These are phyloP conservation scores for Hypsizygus marmoreus DNA, from an alignment of 768 basidiomycete species.

Conservation along the genomic window DNA sequence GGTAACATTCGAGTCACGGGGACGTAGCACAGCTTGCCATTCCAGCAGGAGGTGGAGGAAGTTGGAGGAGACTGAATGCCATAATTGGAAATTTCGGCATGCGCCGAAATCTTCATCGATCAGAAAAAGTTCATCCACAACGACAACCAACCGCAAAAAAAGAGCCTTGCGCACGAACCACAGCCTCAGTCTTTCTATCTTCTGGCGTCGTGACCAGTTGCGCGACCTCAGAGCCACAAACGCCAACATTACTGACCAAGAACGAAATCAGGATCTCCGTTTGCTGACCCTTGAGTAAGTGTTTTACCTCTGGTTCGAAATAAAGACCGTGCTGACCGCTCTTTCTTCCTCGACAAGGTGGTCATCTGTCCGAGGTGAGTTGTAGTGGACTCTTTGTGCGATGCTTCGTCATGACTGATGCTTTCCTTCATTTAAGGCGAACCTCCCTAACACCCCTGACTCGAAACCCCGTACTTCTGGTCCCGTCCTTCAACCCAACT, in stretches of 20 bases:
- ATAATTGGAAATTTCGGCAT: constrained; percentile 15
- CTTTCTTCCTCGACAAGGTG: constrained; percentile 53
- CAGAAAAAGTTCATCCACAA: constrained; percentile 14
- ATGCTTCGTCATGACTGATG: constrained; percentile 18
- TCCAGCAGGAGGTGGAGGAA: not conserved
- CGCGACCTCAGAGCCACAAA: constrained; percentile 39
- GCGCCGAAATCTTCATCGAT: constrained; percentile 18
- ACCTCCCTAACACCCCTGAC: constrained; percentile 68
- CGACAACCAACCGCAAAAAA: constrained; percentile 17
- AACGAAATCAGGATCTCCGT: constrained; percentile 80
- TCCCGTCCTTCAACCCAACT: constrained; percentile 7
- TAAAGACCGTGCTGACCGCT: constrained; percentile 16
- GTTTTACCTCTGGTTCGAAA: constrained; percentile 15
- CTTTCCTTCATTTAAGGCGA: constrained; percentile 51
- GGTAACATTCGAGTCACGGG: too few relatives aligned
- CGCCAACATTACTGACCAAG: constrained; percentile 74
- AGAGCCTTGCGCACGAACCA: constrained; percentile 1
- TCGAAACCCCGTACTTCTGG: constrained; percentile 13
- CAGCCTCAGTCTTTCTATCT: constrained; percentile 4
- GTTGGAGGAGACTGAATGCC: not conserved
- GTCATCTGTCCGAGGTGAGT: constrained; percentile 75
- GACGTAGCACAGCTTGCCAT: not conserved
- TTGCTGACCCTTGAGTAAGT: constrained; percentile 77
- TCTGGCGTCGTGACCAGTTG: constrained; percentile 24
- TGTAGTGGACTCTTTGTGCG: constrained; percentile 9